Conservation (phyloP, 2,329 filamentous ascomycete genomes). For the Trichoderma polysporum region DNA sequence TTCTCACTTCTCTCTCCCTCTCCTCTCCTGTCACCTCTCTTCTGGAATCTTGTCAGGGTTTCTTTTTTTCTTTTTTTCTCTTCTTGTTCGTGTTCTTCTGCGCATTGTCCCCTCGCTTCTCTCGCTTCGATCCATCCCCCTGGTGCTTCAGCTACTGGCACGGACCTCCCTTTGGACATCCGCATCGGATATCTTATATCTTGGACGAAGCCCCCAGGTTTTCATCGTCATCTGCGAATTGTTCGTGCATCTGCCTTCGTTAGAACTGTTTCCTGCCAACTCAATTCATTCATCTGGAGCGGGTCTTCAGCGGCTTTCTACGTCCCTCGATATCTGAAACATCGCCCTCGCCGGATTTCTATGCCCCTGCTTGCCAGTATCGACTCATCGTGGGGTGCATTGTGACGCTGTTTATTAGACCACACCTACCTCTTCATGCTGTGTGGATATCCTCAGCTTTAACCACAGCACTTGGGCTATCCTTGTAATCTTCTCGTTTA, state of each 20-base stretch:
- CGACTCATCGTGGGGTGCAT: not conserved
- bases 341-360: slow-evolving; percentile 1
- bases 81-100: slow-evolving; percentile 22
- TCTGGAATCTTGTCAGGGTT: not conserved
- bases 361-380: not conserved
- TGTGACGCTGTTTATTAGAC: not conserved
- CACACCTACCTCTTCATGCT: not conserved
- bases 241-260: not conserved
- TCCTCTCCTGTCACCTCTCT: not conserved
- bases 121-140: slow-evolving; percentile 22
- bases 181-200: not conserved
- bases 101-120: slow-evolving; percentile 22
- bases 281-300: slow-evolving; percentile 20
- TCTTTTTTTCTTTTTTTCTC: not conserved
- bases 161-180: not conserved
- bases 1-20: not conserved
- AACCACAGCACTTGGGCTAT: not conserved
- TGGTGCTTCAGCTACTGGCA: not conserved
- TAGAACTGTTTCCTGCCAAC: not conserved
- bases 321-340: not conserved
- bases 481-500: slow-evolving; percentile 1
- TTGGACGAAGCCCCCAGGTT: not conserved
- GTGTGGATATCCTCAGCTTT: slow-evolving; percentile 12
- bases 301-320: slow-evolving; percentile 23
- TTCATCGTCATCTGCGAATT: not conserved